Percentiles rank a stretch among this genome's conserved stretches.
phyloP scores from a whole-genome alignment of 1,284 basidiomycete genomes.

The Fomitiporia mediterranea region DNA sequence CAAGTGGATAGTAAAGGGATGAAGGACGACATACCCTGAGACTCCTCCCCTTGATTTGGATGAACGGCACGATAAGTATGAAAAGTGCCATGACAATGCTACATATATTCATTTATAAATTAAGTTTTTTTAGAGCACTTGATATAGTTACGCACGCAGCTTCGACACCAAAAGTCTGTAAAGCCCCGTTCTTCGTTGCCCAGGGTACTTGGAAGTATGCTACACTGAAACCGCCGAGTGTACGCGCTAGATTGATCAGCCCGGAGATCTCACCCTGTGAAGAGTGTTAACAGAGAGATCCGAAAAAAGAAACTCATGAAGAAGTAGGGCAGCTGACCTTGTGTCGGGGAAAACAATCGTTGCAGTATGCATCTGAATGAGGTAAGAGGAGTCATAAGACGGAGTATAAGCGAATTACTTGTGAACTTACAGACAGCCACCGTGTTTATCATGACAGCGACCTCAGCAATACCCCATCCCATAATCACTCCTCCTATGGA shows the following conservation, averaged over 20 bases:
- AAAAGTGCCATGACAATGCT: slow-evolving; percentile 49
- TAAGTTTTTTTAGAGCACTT: background rate
- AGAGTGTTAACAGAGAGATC: no score
- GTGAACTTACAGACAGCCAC: slow-evolving; percentile 51
- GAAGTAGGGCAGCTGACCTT: slow-evolving; percentile 31
- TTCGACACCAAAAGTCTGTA: slow-evolving; percentile 56
- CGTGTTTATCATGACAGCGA: slow-evolving; percentile 61
- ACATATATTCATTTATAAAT: no score
- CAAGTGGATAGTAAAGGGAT: no score
- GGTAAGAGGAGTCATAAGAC: no score
- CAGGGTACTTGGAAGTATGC: slow-evolving; percentile 62
- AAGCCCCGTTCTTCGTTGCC: slow-evolving; percentile 49
- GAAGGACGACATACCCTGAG: slow-evolving; percentile 36
- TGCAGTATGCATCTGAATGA: slow-evolving; percentile 37
- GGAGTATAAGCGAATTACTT: background rate
- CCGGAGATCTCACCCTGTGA: slow-evolving; percentile 52
- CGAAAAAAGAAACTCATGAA: no score
- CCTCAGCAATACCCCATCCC: slow-evolving; percentile 63
- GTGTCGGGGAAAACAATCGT: slow-evolving; percentile 47
- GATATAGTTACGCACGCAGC: slow-evolving; percentile 39
- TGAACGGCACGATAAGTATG: slow-evolving; percentile 44
- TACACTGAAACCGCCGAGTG: slow-evolving; percentile 57
- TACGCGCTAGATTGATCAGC: slow-evolving; percentile 54
- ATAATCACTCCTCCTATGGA: slow-evolving; percentile 52
- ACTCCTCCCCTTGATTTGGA: slow-evolving; percentile 44